Evolutionary conservation across 257 asterid genomes (phyloP), one percentile per base, ranked within the genome.

Genomic region (Gentiana macrophylla): DNA sequence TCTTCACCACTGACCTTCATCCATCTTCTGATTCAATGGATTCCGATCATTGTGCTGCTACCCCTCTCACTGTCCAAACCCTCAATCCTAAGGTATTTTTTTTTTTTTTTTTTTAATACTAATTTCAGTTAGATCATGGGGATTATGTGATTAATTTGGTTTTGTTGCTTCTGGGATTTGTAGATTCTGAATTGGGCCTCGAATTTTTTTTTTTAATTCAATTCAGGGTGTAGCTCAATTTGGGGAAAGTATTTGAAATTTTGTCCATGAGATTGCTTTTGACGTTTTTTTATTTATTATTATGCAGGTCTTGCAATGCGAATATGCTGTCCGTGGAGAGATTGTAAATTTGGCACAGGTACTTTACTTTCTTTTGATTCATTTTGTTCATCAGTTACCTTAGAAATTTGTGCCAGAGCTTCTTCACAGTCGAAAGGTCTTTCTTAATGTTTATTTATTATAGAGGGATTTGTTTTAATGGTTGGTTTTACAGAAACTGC

Each of bases 251-350:
- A 41, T 41, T 5, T 41, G 8, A 5, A 10, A 5, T 7, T 41
- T 41, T 41, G 24, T 41, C 6, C 46, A 41, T 41, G 46, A 41
- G 46, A 41, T 41, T 41, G 46, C 46, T 41, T 41, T 41, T 24
- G 46, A 10, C 46, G 9, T 41, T 7, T 41, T 24, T 24, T 24
- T 55, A 24, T 24, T 24, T 24, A 24, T 24, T 24, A 24, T 24
- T 60, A 64, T 56, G 45, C 86, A 89, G 97, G 91, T 89, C 53
- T 54, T 80, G 80, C 82, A 83, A 72, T 87, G 98, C 5, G 94
- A 91, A 62, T 87, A 91, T 77, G 98, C 98, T 49, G 97, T 91
- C 51, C 98, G 98, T 44, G 98, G 98, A 52, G 98, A 91, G 67
- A 84, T 91, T 64, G 98, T 91, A 59, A 72, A 70, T 55, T 80